Percentiles rank a stretch among this genome's conserved stretches.
phyloP scores from a whole-genome alignment of 768 basidiomycete species.

The Russula sp. region DNA sequence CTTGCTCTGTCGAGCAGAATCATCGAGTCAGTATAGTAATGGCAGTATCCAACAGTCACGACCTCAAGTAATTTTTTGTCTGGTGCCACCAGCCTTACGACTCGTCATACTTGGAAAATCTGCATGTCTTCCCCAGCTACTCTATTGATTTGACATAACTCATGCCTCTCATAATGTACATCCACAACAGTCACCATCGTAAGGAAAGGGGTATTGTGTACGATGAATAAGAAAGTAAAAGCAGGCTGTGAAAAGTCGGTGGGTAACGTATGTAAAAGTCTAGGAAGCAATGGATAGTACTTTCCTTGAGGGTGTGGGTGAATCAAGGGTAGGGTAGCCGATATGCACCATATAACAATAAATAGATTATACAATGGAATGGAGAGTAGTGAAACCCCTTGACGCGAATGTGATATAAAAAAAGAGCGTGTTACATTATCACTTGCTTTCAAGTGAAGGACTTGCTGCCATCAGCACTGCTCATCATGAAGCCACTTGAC shows the following conservation, averaged over 20 bases:
- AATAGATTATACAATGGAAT: slow-evolving; percentile 8
- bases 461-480: neutral
- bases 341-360: slow-evolving; percentile 15
- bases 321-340: slow-evolving; percentile 2
- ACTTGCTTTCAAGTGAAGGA: neutral
- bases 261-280: neutral
- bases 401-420: neutral
- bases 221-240: neutral
- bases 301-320: neutral
- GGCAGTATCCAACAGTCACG: neutral
- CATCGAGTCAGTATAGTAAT: neutral
- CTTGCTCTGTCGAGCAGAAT: neutral
- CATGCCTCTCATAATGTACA: slow-evolving; percentile 15
- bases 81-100: neutral
- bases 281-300: neutral
- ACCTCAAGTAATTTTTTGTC: neutral
- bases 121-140: neutral
- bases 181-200: slow-evolving; percentile 7
- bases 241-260: neutral
- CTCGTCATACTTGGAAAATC: neutral
- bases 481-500: slow-evolving; percentile 2
- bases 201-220: slow-evolving; percentile 10
- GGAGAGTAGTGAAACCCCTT: neutral
- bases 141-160: neutral
- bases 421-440: slow-evolving; percentile 10